Percentiles rank a stretch among this genome's conserved stretches.
Conservation (phyloP, 805 yeast species). For the Wickerhamomyces canadensis region DNA sequence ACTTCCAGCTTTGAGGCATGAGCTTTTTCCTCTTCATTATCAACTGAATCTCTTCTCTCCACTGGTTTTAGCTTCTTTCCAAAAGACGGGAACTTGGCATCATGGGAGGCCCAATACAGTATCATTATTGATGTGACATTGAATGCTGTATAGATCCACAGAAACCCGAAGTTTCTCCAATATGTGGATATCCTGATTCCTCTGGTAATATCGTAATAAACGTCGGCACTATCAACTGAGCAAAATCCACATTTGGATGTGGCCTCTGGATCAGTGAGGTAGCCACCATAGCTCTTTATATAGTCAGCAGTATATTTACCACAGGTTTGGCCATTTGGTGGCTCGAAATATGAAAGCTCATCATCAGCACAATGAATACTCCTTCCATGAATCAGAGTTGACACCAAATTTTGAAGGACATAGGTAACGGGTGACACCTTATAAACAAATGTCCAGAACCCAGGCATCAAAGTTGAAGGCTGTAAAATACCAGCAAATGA, state of each 20-base stretch:
- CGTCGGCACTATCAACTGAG: conserved; percentile 2
- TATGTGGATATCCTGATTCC: conserved; percentile 36
- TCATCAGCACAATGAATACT: conserved; percentile 40
- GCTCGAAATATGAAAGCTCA: conserved; percentile 48
- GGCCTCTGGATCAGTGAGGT: conserved; percentile 47
- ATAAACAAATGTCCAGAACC: conserved; percentile 85
- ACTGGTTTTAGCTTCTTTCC: no score
- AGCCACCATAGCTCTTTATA: conserved; percentile 45
- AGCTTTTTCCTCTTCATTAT: no score
- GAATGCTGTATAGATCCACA: conserved; percentile 46
- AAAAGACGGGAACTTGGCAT: conserved; percentile 1
- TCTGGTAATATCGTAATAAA: background rate
- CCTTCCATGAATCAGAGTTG: conserved; percentile 42
- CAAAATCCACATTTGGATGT: conserved; percentile 47
- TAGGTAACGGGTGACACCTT: conserved; percentile 69
- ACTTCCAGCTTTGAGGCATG: no score
- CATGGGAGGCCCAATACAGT: background rate
- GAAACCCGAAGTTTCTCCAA: conserved; percentile 66
- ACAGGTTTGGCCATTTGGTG: conserved; percentile 64
- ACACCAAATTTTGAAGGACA: conserved; percentile 52
- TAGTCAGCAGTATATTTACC: conserved; percentile 43
- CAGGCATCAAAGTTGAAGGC: conserved; percentile 54
- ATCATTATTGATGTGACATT: conserved; percentile 20
- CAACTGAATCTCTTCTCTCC: no score
- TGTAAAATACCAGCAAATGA: conserved; percentile 70